Base-by-base conservation (phyloP, 1,284 basidiomycete species). In the Kwoniella shivajii region DNA sequence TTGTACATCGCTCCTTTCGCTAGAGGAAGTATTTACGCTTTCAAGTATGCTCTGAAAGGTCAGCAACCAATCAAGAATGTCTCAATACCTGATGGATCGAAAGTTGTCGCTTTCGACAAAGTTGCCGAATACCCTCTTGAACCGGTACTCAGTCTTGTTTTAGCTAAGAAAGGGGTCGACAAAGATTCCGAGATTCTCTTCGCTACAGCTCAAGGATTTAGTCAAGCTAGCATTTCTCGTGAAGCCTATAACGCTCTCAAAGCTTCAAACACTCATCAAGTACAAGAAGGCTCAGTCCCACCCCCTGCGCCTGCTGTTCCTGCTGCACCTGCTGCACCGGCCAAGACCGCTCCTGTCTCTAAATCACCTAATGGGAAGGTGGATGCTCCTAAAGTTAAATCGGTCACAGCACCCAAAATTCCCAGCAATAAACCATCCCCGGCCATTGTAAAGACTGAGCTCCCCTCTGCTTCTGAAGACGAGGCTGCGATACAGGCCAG, bases 11-110 rank as follows among this genome's bases (percentile, higher is more conserved):
- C 70, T 2, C 66, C 68, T 0, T 69, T 66, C 44, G 50, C 65
- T 13, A 59, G 71, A 37, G 66, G 65, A 2, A 66, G 61, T 30
- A 38, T 72, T 10, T 73, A 56, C 49, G 73, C 64, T 0, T 68
- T 76, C 57, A 64, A 62, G 46, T 76, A 72, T 43, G 63, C 67
- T 6, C 64, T 76, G 48, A 73, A 72, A 59, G 66, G 66, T 50
- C 48, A 51, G n/a, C 61, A 66, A 37, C 73, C 72, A 1, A 57
- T 66, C 41, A 66, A 66, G 33, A 55, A 60, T 20, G 52, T 46
- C 0, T 50, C 50, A 4, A 34, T 60, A 1, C 39, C 55, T 0
- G 61, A 65, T 22, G 54, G 51, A 3, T 44, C 56, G 2, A 41
- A 37, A n/a, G 60, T 65, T 1, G 41, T 56, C 1, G 64, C 56